Conservation (phyloP, 257 asterid genomes). For the Ballota nigra region DNA sequence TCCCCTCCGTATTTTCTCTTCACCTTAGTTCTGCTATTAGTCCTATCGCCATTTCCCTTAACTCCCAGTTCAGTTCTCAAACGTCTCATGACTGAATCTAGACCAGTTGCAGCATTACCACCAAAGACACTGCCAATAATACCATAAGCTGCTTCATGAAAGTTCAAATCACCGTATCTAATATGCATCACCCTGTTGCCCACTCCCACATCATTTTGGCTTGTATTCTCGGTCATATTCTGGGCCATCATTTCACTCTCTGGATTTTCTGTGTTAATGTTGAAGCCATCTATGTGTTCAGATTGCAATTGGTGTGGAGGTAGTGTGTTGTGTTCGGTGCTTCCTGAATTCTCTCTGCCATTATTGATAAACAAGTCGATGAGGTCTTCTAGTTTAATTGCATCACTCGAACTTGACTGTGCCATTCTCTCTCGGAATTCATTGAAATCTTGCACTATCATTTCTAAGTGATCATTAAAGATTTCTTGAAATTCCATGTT, state of each 20-base stretch:
- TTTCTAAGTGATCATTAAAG: conserved; percentile 22
- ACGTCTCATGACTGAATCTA: conserved; percentile 14
- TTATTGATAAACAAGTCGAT: conserved; percentile 33
- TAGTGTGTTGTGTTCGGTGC: conserved; percentile 10
- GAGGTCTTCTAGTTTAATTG: conserved; percentile 28
- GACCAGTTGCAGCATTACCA: conserved; percentile 12
- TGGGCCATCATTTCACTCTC: conserved; percentile 26
- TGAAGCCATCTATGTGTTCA: not conserved
- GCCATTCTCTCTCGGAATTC: conserved; percentile 28
- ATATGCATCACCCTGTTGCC: conserved; percentile 19
- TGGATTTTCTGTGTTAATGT: conserved; percentile 20
- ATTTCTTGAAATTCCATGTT: conserved; percentile 20
- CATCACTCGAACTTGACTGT: not conserved
- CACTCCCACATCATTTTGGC: conserved; percentile 11
- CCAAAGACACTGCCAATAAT: conserved; percentile 23
- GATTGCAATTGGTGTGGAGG: conserved; percentile 12
- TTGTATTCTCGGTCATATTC: conserved; percentile 25
- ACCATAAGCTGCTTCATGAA: conserved; percentile 21
- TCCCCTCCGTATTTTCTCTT: conserved; percentile 39
- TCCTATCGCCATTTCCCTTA: not conserved
- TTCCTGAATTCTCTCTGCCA: conserved; percentile 8
- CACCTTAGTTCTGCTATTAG: conserved; percentile 13
- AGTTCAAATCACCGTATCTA: conserved; percentile 35
- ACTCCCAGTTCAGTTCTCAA: conserved; percentile 4
- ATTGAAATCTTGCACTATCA: conserved; percentile 33